phyloP scores from a whole-genome alignment of 2,329 filamentous ascomycete genomes.

The Colletotrichum graminicola region DNA sequence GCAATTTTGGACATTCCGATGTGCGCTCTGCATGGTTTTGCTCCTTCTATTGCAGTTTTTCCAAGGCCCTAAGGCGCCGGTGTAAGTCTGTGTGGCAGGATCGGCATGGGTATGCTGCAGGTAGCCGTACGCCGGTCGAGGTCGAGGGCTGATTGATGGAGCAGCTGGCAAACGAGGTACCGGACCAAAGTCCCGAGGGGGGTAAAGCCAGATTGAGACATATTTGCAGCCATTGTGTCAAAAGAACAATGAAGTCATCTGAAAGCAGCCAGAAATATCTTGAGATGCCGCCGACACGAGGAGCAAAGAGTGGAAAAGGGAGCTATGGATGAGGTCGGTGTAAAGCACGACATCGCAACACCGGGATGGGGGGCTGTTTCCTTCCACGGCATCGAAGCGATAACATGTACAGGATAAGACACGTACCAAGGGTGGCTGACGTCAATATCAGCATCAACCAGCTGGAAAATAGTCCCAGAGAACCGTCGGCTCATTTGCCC shows the following conservation, averaged over 20 bases:
- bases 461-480: background rate
- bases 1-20: background rate
- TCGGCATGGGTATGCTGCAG: constrained; percentile 30
- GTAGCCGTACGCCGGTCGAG: constrained; percentile 31
- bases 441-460: constrained; percentile 14
- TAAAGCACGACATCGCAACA: background rate
- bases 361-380: background rate
- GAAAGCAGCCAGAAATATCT: background rate
- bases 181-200: background rate
- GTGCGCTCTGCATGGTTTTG: constrained; percentile 9
- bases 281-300: too few species aligned
- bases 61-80: constrained; percentile 30
- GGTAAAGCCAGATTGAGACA: background rate
- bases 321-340: background rate
- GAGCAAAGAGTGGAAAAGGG: background rate
- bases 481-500: constrained; percentile 17
- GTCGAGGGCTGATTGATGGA: constrained; percentile 27
- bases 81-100: constrained; percentile 31
- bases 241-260: constrained; percentile 11
- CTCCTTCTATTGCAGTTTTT: constrained; percentile 17
- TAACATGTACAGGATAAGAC: background rate
- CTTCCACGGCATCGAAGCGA: background rate
- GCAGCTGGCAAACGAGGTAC: constrained; percentile 12
- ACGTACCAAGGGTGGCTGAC: constrained; percentile 29
- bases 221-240: constrained; percentile 1